Base-by-base conservation (phyloP, 768 basidiomycete genomes). In the Mycena pura region DNA sequence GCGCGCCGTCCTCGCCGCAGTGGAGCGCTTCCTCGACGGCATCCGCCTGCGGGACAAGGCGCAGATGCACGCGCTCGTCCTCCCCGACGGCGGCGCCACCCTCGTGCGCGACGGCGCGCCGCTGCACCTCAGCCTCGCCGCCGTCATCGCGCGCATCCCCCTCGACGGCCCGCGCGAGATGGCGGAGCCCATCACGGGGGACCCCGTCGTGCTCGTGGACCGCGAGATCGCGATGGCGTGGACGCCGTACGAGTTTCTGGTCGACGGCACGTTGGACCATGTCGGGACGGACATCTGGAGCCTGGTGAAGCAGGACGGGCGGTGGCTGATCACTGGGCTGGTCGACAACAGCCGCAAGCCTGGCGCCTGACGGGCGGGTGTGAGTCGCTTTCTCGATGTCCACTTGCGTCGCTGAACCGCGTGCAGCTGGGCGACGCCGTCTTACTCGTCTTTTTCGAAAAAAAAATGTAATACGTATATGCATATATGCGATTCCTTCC, bases 201-300 rank as follows among this genome's bases (percentile, higher is more conserved):
- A 39, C 46, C 47, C 65, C 47, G 13, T 19, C 57, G 41, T 66
- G 7, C 44, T 57, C 22, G 32, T 66, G 15, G 65, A 66, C 39
- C 44, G 47, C 31, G 52, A 63, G 10, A 38, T 66, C 46, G 65
- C 65, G 14, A 66, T 66, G 65, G 57, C 57, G 7, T 66, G 65
- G 65, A 66, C 62, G 2, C 65, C 65, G 3, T 66, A 66, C 41
- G 65, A 66, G 17, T 66, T 66, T 36, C 50, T 11, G 10, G 41
- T 66, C 22, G 57, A 66, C 51, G 38, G 32, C 11, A 25, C 7
- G 10, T 27, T 66, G 22, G 52, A 66, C 27, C 65, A 66, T 39
- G 48, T 55, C 28, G 65, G 65, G 22, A 63, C 62, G 28, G 43
- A 60, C 40, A 66, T 66, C 24, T 66, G 62, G 61, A 63, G 57